Base-by-base conservation (phyloP, 2,329 filamentous ascomycete genomes). In the Fusarium paranaense region DNA sequence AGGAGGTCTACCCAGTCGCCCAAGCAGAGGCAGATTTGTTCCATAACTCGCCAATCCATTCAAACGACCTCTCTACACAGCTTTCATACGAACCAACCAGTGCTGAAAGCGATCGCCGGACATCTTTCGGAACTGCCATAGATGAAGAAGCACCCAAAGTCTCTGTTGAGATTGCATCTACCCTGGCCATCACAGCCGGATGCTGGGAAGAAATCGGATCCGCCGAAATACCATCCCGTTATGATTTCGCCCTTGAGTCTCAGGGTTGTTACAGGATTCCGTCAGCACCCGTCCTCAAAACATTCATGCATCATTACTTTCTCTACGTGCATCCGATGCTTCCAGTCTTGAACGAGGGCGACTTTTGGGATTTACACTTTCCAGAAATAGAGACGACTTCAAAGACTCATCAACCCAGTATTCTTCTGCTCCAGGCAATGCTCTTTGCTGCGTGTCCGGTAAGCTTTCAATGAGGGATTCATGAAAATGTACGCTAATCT, bases 131-230 rank as follows among this genome's bases (percentile, higher is more conserved):
- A 5, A n/a, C 37, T 5, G 37, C 9, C 37, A 10, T 38, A 10
- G 37, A 38, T 38, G 37, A 38, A 10, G 37, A 38, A 8, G 16
- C 18, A 10, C 9, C 37, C 18, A 38, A n/a, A 9, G 37, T 18
- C 37, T 18, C 37, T 10, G 18, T 4, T 10, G 8, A n/a, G 4
- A 10, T 9, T 5, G 4, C 1, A n/a, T 4, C 9, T 2, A 2
- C 8, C 5, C 18, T 38, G 8, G 8, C 8, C 37, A 38, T 38
- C 37, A 9, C 8, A 18, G 7, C 37, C 16, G 37, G 4, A 5
- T 10, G 18, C 8, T 38, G 37, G 37, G 37, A 38, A 10, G 37
- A 38, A n/a, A 38, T 38, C 18, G 2, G 4, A 5, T 2, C 37
- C 9, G 8, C 18, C 37, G 37, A n/a, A 8, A 38, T 4, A 9